phyloP scores from a whole-genome alignment of 129 eudicot species.

The carrot (Daucus carota) region DNA sequence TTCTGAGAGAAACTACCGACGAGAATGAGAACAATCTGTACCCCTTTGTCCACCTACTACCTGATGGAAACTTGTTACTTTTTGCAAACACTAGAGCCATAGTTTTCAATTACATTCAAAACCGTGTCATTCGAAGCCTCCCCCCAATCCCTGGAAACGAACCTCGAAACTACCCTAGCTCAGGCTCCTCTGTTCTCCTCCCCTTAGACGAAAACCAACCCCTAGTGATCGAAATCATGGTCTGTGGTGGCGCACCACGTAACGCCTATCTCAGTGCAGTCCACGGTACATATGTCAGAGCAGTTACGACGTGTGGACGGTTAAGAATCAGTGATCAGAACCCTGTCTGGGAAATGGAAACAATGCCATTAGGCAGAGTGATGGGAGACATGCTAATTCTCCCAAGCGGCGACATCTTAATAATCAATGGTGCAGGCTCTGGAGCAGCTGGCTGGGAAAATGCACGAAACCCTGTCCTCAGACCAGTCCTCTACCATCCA shows the following conservation, averaged over 20 bases:
- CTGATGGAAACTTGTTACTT: slow-evolving; percentile 71
- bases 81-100: slow-evolving; percentile 56
- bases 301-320: slow-evolving; percentile 45
- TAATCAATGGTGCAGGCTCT: slow-evolving; percentile 62
- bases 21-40: slow-evolving; percentile 53
- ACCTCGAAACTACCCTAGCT: slow-evolving; percentile 68
- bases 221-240: slow-evolving; percentile 41
- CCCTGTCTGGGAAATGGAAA: slow-evolving; percentile 54
- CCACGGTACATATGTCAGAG: slow-evolving; percentile 16
- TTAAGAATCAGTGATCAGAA: slow-evolving; percentile 29
- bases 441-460: slow-evolving; percentile 75
- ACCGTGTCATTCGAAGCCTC: slow-evolving; percentile 36
- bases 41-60: slow-evolving; percentile 70
- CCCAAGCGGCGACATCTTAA: slow-evolving; percentile 48
- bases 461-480: slow-evolving; percentile 46
- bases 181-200: slow-evolving; percentile 68
- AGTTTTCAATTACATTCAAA: slow-evolving; percentile 41
- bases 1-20: slow-evolving; percentile 40
- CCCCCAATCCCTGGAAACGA: slow-evolving; percentile 48
- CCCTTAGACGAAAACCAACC: slow-evolving; percentile 51
- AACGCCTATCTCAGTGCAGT: slow-evolving; percentile 23
- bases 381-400: slow-evolving; percentile 87
- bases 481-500: slow-evolving; percentile 60
- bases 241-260: slow-evolving; percentile 75
- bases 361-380: slow-evolving; percentile 65